Percentiles rank a stretch among this genome's conserved stretches.
phyloP scores from a whole-genome alignment of 257 asterid species.

The Nicotiana tabacum region DNA sequence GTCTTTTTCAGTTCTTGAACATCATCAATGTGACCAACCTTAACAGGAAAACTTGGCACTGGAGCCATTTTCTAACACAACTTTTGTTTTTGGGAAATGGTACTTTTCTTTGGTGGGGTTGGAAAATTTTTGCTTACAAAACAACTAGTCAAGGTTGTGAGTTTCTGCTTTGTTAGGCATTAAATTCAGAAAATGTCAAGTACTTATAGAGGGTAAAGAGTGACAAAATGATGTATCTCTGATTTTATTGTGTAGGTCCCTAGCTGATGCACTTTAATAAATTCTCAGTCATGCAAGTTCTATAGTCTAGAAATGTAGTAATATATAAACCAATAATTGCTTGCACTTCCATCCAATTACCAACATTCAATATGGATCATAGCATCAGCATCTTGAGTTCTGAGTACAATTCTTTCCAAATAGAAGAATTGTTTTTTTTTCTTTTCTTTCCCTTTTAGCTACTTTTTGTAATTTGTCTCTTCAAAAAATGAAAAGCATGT shows the following conservation, averaged over 20 bases:
- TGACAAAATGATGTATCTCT: not conserved
- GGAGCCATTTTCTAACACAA: conserved; percentile 52
- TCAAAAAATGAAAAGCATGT: not conserved
- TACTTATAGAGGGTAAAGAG: conserved; percentile 46
- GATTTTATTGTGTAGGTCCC: conserved; percentile 21
- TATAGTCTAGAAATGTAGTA: not conserved
- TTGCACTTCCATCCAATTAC: conserved; percentile 7
- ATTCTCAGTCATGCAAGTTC: conserved; percentile 26
- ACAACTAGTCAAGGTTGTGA: not conserved
- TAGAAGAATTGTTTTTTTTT: not conserved
- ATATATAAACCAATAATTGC: not conserved
- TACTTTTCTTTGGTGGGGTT: not conserved
- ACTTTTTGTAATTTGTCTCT: not conserved
- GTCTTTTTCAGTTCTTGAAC: conserved; percentile 71
- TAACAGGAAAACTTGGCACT: conserved; percentile 36
- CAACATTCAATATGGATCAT: conserved; percentile 1
- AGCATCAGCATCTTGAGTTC: conserved; percentile 10
- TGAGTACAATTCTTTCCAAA: not conserved
- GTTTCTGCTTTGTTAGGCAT: conserved; percentile 18
- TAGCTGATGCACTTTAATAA: conserved; percentile 30
- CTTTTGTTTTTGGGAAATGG: not conserved
- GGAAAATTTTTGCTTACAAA: not conserved
- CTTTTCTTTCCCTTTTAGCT: not conserved
- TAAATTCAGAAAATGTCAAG: conserved; percentile 14
- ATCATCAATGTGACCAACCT: conserved; percentile 87